These are phyloP conservation scores for Jackrogersella multiformis DNA, from an alignment of 495 filamentous ascomycete species.

Conservation along the genomic window DNA sequence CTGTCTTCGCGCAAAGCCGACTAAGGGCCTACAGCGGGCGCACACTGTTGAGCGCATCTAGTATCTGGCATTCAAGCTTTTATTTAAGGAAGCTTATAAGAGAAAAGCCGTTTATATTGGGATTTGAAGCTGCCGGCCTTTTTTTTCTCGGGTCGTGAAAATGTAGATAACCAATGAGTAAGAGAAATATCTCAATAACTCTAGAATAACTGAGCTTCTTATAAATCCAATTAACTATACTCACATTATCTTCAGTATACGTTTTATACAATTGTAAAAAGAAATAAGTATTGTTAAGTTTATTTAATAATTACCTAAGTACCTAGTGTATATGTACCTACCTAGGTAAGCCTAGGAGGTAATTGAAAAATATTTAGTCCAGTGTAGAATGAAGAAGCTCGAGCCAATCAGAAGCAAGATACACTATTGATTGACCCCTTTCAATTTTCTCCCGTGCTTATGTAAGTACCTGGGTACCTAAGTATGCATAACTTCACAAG, in stretches of 20 bases:
- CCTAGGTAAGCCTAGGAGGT: too few species aligned
- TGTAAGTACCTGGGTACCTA: too few species aligned
- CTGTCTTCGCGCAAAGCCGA: conserved; percentile 28
- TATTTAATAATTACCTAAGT: too few species aligned
- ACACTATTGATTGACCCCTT: neutral
- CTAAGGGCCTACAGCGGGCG: conserved; percentile 36
- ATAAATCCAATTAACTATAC: neutral
- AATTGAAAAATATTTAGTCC: conserved; percentile 41
- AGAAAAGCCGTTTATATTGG: neutral
- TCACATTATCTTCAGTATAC: neutral
- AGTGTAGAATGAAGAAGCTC: conserved; percentile 12
- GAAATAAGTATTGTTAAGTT: too few species aligned
- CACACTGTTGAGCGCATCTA: conserved; percentile 43
- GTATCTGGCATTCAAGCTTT: neutral
- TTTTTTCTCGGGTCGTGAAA: neutral
- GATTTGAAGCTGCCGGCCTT: neutral
- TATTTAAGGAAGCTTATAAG: neutral
- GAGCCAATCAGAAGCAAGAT: conserved; percentile 21
- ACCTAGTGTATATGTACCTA: too few species aligned
- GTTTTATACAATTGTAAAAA: too few species aligned
- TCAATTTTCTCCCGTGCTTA: too few species aligned
- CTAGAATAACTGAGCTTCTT: neutral
- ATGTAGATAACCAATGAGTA: neutral
- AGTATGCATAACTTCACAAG: too few species aligned
- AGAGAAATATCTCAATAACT: neutral